Percentiles rank a stretch among this genome's conserved stretches.
Evolutionary conservation across 192 early-diverging fungal genomes (phyloP).

Genomic region (Coemansia sp.): DNA sequence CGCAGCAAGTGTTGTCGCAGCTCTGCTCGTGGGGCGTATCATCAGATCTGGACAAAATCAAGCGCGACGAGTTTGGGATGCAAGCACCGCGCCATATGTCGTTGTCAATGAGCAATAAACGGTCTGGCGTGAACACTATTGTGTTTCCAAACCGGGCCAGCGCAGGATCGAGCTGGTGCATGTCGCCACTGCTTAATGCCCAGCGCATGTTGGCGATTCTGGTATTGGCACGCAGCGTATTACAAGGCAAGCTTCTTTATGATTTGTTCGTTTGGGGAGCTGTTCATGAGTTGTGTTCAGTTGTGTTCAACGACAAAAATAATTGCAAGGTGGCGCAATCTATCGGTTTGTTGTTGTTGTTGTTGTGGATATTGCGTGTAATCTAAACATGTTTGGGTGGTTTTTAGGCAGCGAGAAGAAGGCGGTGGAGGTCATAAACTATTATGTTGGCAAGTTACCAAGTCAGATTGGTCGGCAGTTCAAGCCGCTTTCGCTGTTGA

Average conservation of each 20-base stretch:
- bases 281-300: not conserved
- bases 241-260: slow-evolving; percentile 34
- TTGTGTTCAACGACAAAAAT: no score
- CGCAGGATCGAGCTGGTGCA: slow-evolving; percentile 39
- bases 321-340: no score
- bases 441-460: slow-evolving; percentile 45
- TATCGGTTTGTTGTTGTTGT: slow-evolving; percentile 3
- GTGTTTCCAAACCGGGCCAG: slow-evolving; percentile 21
- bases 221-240: slow-evolving; percentile 28
- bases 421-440: slow-evolving; percentile 54
- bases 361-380: not conserved
- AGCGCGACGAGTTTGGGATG: slow-evolving; percentile 35
- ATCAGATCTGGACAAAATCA: slow-evolving; percentile 29
- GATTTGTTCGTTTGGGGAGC: slow-evolving; percentile 1
- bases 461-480: slow-evolving; percentile 29
- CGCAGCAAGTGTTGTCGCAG: slow-evolving; percentile 36
- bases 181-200: slow-evolving; percentile 49
- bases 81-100: slow-evolving; percentile 22
- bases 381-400: not conserved
- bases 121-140: slow-evolving; percentile 17
- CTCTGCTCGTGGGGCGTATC: slow-evolving; percentile 49
- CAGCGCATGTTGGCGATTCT: slow-evolving; percentile 52
- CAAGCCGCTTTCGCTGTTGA: slow-evolving; percentile 38
- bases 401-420: slow-evolving; percentile 41
- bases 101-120: slow-evolving; percentile 27